Evolutionary conservation across 2,329 filamentous ascomycete genomes (phyloP), one percentile per base, ranked within the genome.

Genomic region (Lasiodiplodia sp.): DNA sequence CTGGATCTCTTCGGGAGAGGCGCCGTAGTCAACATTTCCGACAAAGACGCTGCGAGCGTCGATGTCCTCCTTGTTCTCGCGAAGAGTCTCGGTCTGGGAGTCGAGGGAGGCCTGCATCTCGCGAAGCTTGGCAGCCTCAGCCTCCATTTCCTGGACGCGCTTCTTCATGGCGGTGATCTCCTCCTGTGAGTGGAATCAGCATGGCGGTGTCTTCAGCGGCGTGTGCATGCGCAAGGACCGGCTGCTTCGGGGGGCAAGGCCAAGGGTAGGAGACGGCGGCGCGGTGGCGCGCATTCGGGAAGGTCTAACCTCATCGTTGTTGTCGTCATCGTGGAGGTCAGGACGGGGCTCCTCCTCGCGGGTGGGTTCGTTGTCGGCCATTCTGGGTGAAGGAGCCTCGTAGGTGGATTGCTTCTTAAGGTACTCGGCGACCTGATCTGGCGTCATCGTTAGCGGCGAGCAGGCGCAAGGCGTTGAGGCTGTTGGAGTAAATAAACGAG

Each of bases 31-130:
- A 73, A 99, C 96, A 75, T 99, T 99, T 73, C 96, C 96, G 55
- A 99, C 96, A 79, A 99, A 99, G 81, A 99, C 94, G 83, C 94
- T 97, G 76, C 96, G 91, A 73, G 91, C 91, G 82, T 99, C 96
- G 69, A 99, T 90, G 73, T 97, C 96, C 80, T 97, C 94, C 82
- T 96, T 97, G 83, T 94, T 94, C 79, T 98, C 96, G 72, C 91
- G 89, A 70, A 96, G 86, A 74, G 92, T 92, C 72, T 93, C 90
- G 71, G 89, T 90, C 76, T 96, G 92, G 78, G 94, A 90, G 79
- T 98, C 95, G 71, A 98, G 87, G 66, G 74, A 85, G 18, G 84
- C 85, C 55, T 88, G 84, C 82, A 88, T 84, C 10, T 83, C 81
- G 37, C 85, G 84, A 10, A 90, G 81, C 73, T 86, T 86, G 6